Evolutionary conservation across 768 basidiomycete genomes (phyloP), one percentile per base, ranked within the genome.

Genomic region (Mycena floridula): DNA sequence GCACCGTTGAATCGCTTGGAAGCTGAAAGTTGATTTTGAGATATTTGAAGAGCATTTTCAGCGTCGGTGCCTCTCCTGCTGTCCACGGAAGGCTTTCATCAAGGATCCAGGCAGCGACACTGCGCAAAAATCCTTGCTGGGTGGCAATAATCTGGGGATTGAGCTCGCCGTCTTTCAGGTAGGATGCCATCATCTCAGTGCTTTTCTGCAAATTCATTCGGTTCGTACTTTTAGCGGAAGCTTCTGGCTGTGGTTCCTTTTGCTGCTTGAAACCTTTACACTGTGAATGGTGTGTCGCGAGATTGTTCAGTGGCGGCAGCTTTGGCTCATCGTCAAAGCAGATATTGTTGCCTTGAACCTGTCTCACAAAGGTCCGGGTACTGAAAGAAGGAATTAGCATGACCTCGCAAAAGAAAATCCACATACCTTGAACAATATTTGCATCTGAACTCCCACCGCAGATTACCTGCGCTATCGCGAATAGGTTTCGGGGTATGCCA

Each of bases 1-100:
- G 54, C 16, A 62, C 53, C 12, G 57, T 59, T 3, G 59, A 60
- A 37, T 62, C 59, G 21, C 44, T 45, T 2, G 57, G 59, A n/a
- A 62, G 49, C 13, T 16, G 21, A 30, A 41, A 55, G 16, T 45
- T 32, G 39, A 52, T 28, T 36, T 30, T 51, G 49, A 21, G 43
- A 47, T 57, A 59, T 5, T 56, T 37, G 11, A 39, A 37, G 0
- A 9, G 18, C 25, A 58, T 50, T 3, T 43, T 47, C 4, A 39
- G 40, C 7, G 40, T 7, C 39, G 40, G 1, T 16, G 21, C 25
- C 56, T 50, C 3, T 42, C 50, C 5, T 37, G 40, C 59, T 54
- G 16, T 60, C 56, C 21, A 59, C 23, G 25, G 58, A 57, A 60
- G 16, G 45, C 47, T 30, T 30, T 30, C 16, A 4, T 46, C 27